A percentile compares a stretch with the other conserved stretches of the same genome.
phyloP scores from a whole-genome alignment of 1,139 yeast genomes.

The Geotrichum aggregatum region DNA sequence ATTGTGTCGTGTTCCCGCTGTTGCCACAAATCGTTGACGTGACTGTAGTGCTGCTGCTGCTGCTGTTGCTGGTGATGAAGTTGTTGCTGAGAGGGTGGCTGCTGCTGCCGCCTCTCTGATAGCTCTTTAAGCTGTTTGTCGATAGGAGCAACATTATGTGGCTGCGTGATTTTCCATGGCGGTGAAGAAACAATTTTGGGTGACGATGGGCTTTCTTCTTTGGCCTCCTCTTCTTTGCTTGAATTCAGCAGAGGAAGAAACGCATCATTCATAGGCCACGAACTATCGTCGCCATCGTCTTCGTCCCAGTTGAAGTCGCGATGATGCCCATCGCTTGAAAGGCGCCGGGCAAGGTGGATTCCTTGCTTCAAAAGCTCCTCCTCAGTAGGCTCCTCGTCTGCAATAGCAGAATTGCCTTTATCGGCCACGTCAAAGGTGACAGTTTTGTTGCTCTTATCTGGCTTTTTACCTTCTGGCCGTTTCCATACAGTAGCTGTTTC shows the following conservation, averaged over 20 bases:
- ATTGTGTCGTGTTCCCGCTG: slow-evolving; percentile 21
- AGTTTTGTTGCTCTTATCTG: slow-evolving; percentile 1
- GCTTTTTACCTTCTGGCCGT: slow-evolving; percentile 4
- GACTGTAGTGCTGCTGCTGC: slow-evolving; percentile 13
- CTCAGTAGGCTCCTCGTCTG: slow-evolving; percentile 28
- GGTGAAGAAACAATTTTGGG: slow-evolving; percentile 23
- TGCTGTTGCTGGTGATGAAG: slow-evolving; percentile 20
- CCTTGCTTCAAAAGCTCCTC: slow-evolving; percentile 39
- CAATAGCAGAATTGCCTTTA: slow-evolving; percentile 14
- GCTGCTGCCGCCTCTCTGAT: slow-evolving; percentile 23
- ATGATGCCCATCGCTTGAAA: slow-evolving; percentile 29
- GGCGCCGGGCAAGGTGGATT: slow-evolving; percentile 37
- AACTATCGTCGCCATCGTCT: slow-evolving; percentile 40
- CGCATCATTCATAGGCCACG: slow-evolving; percentile 8
- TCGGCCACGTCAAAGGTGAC: slow-evolving; percentile 11
- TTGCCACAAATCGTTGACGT: slow-evolving; percentile 7
- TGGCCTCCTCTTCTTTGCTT: slow-evolving; percentile 5
- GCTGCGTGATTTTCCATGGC: slow-evolving; percentile 25
- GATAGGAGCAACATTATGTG: slow-evolving; percentile 29
- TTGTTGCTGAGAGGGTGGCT: slow-evolving; percentile 19
- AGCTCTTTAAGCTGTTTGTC: slow-evolving; percentile 32
- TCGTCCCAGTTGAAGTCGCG: slow-evolving; percentile 42
- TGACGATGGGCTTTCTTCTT: slow-evolving; percentile 11
- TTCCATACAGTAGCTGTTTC: slow-evolving; percentile 15
- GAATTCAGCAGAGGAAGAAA: background rate